Percentiles rank a stretch among this genome's conserved stretches.
These are phyloP conservation scores for Chlamydomonas sphaeroides DNA, from an alignment of 139 green algal species.

Conservation along the genomic window DNA sequence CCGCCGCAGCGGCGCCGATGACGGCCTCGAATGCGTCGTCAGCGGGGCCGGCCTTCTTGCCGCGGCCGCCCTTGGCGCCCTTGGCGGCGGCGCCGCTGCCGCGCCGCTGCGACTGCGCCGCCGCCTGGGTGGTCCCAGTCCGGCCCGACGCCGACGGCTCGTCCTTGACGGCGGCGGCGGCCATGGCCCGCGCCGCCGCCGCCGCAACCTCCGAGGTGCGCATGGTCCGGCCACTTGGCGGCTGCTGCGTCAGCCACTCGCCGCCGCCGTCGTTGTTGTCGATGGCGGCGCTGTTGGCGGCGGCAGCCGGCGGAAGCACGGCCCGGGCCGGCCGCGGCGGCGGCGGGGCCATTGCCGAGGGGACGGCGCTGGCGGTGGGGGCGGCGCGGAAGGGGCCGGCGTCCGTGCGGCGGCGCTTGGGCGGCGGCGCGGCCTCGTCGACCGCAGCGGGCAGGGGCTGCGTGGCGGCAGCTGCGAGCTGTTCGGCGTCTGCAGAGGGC, in stretches of 20 bases:
- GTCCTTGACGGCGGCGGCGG: background rate
- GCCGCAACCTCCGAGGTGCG: background rate
- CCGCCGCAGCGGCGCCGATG: background rate
- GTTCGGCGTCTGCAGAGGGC: too few relatives aligned
- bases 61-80: background rate
- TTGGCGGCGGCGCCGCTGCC: background rate
- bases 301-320: too few relatives aligned
- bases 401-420: conserved; percentile 17
- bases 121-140: too few relatives aligned
- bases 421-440: conserved; percentile 1
- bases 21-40: background rate
- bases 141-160: too few relatives aligned
- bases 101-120: too few relatives aligned
- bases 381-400: background rate
- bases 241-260: conserved; percentile 16
- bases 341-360: too few relatives aligned
- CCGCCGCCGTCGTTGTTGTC: background rate
- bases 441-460: too few relatives aligned
- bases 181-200: background rate
- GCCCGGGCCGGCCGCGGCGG: too few relatives aligned
- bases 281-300: too few relatives aligned
- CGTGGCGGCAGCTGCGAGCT: too few relatives aligned
- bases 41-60: background rate
- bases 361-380: too few relatives aligned
- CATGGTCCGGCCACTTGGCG: too few relatives aligned